Evolutionary conservation across 2,329 filamentous ascomycete species (phyloP), one percentile per base, ranked within the genome.

Genomic region (Colletotrichum sp.): DNA sequence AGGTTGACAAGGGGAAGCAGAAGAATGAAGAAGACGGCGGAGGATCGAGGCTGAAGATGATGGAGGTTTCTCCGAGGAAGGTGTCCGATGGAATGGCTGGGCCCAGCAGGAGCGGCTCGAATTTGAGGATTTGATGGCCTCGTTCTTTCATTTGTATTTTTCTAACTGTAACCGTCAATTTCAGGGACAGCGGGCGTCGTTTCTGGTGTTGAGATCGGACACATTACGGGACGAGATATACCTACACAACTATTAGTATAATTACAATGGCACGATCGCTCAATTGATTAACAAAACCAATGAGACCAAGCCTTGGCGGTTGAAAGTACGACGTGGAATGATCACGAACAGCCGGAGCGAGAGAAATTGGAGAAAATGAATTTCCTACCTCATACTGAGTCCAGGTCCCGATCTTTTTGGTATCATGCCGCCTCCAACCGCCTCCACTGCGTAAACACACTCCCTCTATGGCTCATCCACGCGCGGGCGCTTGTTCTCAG

Each of bases 401-500:
- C 71, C 59, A 39, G 27, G 63, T 32, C 12, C 72, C 30, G 39
- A 64, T 27, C 1, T 36, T 22, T 68, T 60, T 74, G 74, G 64
- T 74, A 76, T 76, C 65, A 74, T 68, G 57, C 68, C 70, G 70
- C 60, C 64, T 57, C 59, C 65, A 57, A 55, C 34, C 16, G 15
- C 15, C 30, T 9, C 32, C 3, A 7, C n/a, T 25, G 44, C 1
- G 11, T n/a, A 22, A 52, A 52, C 16, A 3, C 22, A 44, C 32
- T 30, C 5, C 27, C 22, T 65, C 32, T 63, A 76, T 25, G 44
- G 71, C 71, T 65, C 75, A 15, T 90, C 88, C 4, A 87, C 87
- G 36, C 88, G 84, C 2, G 84, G 83, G 61, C 89, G 84, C 80
- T 91, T 91, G 78, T 80, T 89, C 68, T 90, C 88, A 3, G 83